These are phyloP conservation scores for Volvox carteri DNA, from an alignment of 163 green algal genomes.

Conservation along the genomic window DNA sequence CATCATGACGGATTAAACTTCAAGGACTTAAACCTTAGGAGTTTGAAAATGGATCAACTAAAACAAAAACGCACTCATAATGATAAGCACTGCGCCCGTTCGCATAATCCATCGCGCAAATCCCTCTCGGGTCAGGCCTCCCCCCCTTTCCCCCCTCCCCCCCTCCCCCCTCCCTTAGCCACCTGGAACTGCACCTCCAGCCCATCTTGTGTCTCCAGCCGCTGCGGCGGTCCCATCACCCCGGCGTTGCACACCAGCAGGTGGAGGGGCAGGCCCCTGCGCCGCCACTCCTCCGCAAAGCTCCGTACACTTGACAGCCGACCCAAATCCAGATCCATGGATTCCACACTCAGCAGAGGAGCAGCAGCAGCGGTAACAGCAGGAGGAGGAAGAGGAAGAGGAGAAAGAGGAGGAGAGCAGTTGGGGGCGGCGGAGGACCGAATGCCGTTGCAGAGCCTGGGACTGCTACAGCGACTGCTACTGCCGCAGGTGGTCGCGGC, in stretches of 20 bases:
- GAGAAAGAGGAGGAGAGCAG: too few relatives aligned
- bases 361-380: background rate
- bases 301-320: slow-evolving; percentile 12
- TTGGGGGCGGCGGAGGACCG: background rate
- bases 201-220: slow-evolving; percentile 53
- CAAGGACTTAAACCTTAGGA: too few relatives aligned
- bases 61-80: too few relatives aligned
- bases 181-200: slow-evolving; percentile 75
- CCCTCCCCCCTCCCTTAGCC: too few relatives aligned
- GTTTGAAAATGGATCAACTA: too few relatives aligned
- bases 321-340: slow-evolving; percentile 46
- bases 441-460: background rate
- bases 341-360: slow-evolving; percentile 13
- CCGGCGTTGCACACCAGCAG: slow-evolving; percentile 64
- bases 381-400: background rate
- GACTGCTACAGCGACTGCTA: background rate
- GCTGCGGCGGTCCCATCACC: slow-evolving; percentile 62
- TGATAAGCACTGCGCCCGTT: too few relatives aligned
- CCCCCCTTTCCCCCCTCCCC: too few relatives aligned
- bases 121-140: too few relatives aligned
- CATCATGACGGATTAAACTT: too few relatives aligned
- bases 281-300: slow-evolving; percentile 28
- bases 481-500: background rate
- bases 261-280: slow-evolving; percentile 51
- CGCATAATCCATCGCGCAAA: too few relatives aligned